Percentiles rank a stretch among this genome's conserved stretches.
Conservation (phyloP, 1,284 basidiomycete species). For the Sporisorium graminicola region DNA sequence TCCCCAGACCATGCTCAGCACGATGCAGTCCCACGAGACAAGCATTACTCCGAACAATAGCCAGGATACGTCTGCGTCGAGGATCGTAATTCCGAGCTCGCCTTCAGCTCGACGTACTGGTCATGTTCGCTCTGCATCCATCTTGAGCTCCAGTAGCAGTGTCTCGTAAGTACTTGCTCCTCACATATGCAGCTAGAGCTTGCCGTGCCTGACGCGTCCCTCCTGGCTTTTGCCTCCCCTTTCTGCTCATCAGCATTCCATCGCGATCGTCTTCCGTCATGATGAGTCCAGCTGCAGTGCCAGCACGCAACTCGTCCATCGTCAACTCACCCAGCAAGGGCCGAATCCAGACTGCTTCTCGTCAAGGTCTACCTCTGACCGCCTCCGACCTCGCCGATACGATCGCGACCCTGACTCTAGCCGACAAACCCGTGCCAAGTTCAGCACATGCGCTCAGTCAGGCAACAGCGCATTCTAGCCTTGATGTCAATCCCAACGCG, state of each 20-base stretch:
- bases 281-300: conserved; percentile 32
- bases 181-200: background rate
- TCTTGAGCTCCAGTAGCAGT: conserved; percentile 46
- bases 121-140: conserved; percentile 40
- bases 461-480: background rate
- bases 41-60: background rate
- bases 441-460: background rate
- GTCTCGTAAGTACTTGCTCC: conserved; percentile 29
- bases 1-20: conserved; percentile 7
- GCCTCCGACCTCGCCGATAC: conserved; percentile 53
- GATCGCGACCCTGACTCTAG: conserved; percentile 36
- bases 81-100: conserved; percentile 2
- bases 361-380: conserved; percentile 13
- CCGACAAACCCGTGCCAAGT: conserved; percentile 6
- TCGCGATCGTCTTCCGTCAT: conserved; percentile 48
- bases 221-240: background rate
- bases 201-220: background rate
- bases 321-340: conserved; percentile 14
- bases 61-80: conserved; percentile 1
- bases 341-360: background rate
- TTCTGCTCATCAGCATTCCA: conserved; percentile 27
- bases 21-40: conserved; percentile 12
- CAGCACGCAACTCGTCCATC: conserved; percentile 41
- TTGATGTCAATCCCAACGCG: background rate
- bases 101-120: conserved; percentile 21